These are phyloP conservation scores for Colletotrichum scovillei DNA, from an alignment of 2,329 filamentous ascomycete species.

Conservation along the genomic window DNA sequence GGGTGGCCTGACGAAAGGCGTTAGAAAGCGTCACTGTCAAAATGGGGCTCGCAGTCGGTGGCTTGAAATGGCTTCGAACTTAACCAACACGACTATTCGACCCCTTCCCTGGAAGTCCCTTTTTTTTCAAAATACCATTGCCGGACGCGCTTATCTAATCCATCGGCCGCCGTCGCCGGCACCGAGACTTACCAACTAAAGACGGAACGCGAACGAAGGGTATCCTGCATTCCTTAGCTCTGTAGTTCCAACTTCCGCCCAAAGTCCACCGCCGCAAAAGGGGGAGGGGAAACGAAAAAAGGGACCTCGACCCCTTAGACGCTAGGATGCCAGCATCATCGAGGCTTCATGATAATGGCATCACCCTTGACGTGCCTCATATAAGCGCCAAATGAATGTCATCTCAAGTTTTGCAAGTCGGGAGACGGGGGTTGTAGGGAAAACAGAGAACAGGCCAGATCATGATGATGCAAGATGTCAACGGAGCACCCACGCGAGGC, in stretches of 20 bases:
- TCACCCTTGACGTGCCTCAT: constrained; percentile 14
- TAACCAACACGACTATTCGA: neutral
- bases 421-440: neutral
- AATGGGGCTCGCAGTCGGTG: constrained; percentile 29
- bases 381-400: constrained; percentile 19
- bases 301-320: neutral
- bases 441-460: neutral
- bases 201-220: neutral
- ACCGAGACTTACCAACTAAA: neutral
- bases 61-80: constrained; percentile 18
- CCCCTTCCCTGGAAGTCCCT: neutral
- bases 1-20: constrained; percentile 22
- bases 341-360: constrained; percentile 20
- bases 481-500: neutral
- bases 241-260: constrained; percentile 2
- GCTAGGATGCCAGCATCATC: constrained; percentile 28
- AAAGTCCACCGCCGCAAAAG: neutral
- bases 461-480: neutral
- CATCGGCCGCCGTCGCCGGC: constrained; percentile 11
- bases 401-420: constrained; percentile 18
- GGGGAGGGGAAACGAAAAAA: neutral
- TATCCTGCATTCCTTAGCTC: neutral
- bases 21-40: constrained; percentile 25
- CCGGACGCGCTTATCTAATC: constrained; percentile 14
- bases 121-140: neutral